Percentiles rank a stretch among this genome's conserved stretches.
phyloP scores from a whole-genome alignment of 257 asterid species.

The Scutellaria barbata region DNA sequence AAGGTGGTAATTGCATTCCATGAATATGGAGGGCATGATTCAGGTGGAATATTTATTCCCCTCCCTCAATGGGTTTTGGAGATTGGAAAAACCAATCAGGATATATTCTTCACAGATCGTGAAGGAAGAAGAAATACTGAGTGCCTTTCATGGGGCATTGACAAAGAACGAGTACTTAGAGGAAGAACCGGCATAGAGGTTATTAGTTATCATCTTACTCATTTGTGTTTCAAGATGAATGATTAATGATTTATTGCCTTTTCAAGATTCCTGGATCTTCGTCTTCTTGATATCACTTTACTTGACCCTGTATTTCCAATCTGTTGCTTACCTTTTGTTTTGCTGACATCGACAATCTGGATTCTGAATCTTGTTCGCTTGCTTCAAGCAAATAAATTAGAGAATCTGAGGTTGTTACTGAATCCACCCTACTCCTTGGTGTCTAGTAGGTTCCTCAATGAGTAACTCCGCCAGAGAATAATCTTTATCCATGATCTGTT shows the following conservation, averaged over 20 bases:
- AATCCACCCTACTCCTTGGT: not conserved
- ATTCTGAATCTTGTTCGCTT: not conserved
- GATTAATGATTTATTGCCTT: slow-evolving; percentile 2
- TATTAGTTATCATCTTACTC: slow-evolving; percentile 28
- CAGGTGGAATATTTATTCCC: slow-evolving; percentile 59
- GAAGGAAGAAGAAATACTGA: slow-evolving; percentile 80
- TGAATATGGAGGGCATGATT: slow-evolving; percentile 70
- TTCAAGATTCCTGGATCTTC: slow-evolving; percentile 4
- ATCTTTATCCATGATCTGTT: slow-evolving; percentile 15
- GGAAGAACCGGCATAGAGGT: slow-evolving; percentile 86
- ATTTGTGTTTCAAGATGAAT: slow-evolving; percentile 18
- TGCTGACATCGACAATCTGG: not conserved
- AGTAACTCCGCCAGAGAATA: not conserved
- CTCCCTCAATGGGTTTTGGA: slow-evolving; percentile 86
- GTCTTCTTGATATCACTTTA: not conserved
- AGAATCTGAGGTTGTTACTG: slow-evolving; percentile 5
- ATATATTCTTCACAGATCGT: slow-evolving; percentile 78
- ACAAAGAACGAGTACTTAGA: slow-evolving; percentile 70
- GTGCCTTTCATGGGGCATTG: slow-evolving; percentile 83
- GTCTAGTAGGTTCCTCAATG: slow-evolving; percentile 8
- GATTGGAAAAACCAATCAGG: slow-evolving; percentile 74
- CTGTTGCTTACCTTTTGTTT: slow-evolving; percentile 16
- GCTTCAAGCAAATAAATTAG: not conserved
- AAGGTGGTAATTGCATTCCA: slow-evolving; percentile 82
- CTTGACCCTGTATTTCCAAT: slow-evolving; percentile 15